phyloP scores from a whole-genome alignment of 768 basidiomycete species.

The Kwoniella mangroviensis region DNA sequence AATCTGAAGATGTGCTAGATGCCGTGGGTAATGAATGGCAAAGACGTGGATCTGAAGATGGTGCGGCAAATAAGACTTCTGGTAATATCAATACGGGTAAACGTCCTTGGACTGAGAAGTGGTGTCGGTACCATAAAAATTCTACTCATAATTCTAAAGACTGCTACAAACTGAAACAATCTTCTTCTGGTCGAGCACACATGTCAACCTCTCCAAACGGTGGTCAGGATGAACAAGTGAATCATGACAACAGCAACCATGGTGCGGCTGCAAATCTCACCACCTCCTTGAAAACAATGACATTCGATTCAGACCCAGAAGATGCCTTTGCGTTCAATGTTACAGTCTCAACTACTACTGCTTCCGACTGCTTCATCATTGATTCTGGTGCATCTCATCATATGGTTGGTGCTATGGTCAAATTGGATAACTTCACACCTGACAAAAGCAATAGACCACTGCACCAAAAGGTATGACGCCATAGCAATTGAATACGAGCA shows the following conservation, averaged over 20 bases:
- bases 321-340: too few species aligned
- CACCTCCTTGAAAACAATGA: too few species aligned
- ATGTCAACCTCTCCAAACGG: too few species aligned
- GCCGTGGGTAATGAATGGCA: neutral
- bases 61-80: constrained; percentile 1
- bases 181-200: neutral
- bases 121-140: constrained; percentile 4
- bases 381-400: constrained; percentile 28
- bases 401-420: constrained; percentile 20
- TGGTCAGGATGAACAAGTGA: too few species aligned
- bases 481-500: too few species aligned
- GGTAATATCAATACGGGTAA: neutral
- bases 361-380: constrained; percentile 13
- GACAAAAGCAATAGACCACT: too few species aligned
- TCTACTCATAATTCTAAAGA: constrained; percentile 7
- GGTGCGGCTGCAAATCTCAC: too few species aligned
- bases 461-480: too few species aligned
- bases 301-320: too few species aligned
- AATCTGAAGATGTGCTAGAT: constrained; percentile 3
- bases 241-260: too few species aligned
- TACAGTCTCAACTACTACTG: neutral
- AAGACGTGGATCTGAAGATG: neutral
- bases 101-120: constrained; percentile 6
- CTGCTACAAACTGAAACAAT: neutral
- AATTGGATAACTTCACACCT: too few species aligned